Base-by-base conservation (phyloP, 805 yeast species). In the Jamesozyma jinghongensis region DNA sequence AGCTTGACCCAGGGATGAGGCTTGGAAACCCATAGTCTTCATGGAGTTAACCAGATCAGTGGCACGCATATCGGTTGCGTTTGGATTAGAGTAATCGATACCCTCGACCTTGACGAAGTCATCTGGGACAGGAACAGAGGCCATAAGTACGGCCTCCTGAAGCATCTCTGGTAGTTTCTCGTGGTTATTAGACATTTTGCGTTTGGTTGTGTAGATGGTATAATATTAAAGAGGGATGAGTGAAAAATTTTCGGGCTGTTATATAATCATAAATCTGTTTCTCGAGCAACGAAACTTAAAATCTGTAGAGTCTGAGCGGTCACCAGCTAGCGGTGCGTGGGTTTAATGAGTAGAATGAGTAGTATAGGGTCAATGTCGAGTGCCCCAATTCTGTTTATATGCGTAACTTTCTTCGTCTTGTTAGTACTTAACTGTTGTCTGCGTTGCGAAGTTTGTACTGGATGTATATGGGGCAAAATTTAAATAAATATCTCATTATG, bases 1-100 rank as follows among this genome's bases (percentile, higher is more conserved):
- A 2, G 96, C 97, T 51, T 78, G 71, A 26, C 87, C 80, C 36
- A 92, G 72, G 5, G 90, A 73, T 6, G 88, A 76, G 8, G 94
- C 98, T 68, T 92, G 99, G 70, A 90, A 92, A 6, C 99, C 99
- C 97, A 94, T 92, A 30, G 78, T 79, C 53, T 70, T 79, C 98
- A 94, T 92, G 26, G 90, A 76, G 27, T 68, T 69, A 48, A 92
- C 74, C 49, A 92, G 69, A 54, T 85, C 88, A 12, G 72, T 70
- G 32, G 97, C 98, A 34, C 72, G 69, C 74, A 85, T 77, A 63
- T 88, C 77, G 51, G 74, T 74, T 41, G 90, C 83, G 38, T 74
- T 75, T 32, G 83, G 81, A 52, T 78, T 73, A 35, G 90, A 79
- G 66, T 90, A 92, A 64, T 92, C 97, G 38, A 92, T 78, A 42